Evolutionary conservation across 2,329 filamentous ascomycete genomes (phyloP), one percentile per base, ranked within the genome.

Genomic region (Aureobasidium namibiae): DNA sequence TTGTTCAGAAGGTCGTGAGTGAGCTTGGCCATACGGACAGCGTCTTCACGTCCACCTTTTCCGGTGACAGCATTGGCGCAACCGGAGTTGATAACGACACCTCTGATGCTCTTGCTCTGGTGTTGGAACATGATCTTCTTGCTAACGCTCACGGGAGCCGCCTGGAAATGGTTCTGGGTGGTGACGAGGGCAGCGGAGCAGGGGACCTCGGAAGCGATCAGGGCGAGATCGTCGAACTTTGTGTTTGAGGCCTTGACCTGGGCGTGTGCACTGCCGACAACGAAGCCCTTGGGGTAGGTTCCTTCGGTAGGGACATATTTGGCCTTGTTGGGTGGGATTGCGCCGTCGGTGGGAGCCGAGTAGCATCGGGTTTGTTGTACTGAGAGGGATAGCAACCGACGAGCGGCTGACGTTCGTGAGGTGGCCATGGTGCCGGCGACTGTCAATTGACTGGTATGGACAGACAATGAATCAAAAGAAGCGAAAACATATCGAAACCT

Each of bases 21-120:
- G 63, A 84, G 85, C 62, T 77, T 76, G 16, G 88, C 89, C 94
- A 99, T 99, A 61, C 80, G 82, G 60, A 82, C 80, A 10, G 94
- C 94, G 78, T 99, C 92, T 69, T 96, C 87, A 56, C 95, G 78
- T 1, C 94, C 94, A 45, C 90, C 88, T 72, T 86, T 88, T 52
- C 94, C 94, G 4, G 94, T 99, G 36, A 99, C 94, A 11, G 94
- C 94, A 76, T 99, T 99, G 61, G 94, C 94, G 69, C 92, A 96
- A 60, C 94, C 94, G 13, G 92, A 95, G 75, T 99, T 99, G 74
- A 96, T 85, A 58, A 99, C 82, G 26, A 99, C 86, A 56, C 88
- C 88, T 62, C 87, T 82, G 59, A 97, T 81, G 1, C 88, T 89
- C 88, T 49, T 80, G 77, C 65, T 84, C 83, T 64, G 78, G 79